These are phyloP conservation scores for Chiua virens DNA, from an alignment of 768 basidiomycete species.

Conservation along the genomic window DNA sequence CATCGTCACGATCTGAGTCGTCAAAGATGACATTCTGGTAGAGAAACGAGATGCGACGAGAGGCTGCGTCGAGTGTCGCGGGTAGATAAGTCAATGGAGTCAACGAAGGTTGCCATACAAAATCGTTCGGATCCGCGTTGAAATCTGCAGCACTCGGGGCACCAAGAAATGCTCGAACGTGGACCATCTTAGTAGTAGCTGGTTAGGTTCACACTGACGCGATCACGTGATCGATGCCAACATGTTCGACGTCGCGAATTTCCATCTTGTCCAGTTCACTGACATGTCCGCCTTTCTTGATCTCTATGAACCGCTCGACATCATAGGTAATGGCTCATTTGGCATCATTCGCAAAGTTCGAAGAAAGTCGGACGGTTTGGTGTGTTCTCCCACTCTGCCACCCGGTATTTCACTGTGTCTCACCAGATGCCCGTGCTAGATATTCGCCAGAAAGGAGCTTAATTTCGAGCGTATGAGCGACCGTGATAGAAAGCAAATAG, in stretches of 20 bases:
- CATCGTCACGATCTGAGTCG: constrained; percentile 35
- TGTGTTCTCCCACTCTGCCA: constrained; percentile 40
- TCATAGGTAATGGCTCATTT: constrained; percentile 97
- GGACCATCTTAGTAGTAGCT: constrained; percentile 21
- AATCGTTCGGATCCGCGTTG: constrained; percentile 33
- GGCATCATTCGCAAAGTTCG: constrained; percentile 96
- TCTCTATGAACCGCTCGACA: constrained; percentile 82
- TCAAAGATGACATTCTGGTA: constrained; percentile 75
- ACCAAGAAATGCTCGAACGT: constrained; percentile 56
- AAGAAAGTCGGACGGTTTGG: constrained; percentile 78
- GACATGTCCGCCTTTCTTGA: constrained; percentile 53
- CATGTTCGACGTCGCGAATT: constrained; percentile 27
- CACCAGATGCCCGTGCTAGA: constrained; percentile 36
- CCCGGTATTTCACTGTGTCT: background rate
- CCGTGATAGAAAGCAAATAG: constrained; percentile 93
- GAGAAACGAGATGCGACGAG: constrained; percentile 63
- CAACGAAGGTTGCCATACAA: constrained; percentile 45
- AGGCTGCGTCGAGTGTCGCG: constrained; percentile 64
- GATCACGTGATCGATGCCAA: constrained; percentile 30
- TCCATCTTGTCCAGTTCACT: constrained; percentile 18
- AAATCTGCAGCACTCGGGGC: constrained; percentile 38
- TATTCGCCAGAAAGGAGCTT: constrained; percentile 91
- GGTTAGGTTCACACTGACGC: constrained; percentile 2
- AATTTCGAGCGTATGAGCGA: constrained; percentile 98
- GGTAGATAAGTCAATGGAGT: constrained; percentile 33